Evolutionary conservation across 768 basidiomycete genomes (phyloP).

Genomic region (Tylopilus sp.): DNA sequence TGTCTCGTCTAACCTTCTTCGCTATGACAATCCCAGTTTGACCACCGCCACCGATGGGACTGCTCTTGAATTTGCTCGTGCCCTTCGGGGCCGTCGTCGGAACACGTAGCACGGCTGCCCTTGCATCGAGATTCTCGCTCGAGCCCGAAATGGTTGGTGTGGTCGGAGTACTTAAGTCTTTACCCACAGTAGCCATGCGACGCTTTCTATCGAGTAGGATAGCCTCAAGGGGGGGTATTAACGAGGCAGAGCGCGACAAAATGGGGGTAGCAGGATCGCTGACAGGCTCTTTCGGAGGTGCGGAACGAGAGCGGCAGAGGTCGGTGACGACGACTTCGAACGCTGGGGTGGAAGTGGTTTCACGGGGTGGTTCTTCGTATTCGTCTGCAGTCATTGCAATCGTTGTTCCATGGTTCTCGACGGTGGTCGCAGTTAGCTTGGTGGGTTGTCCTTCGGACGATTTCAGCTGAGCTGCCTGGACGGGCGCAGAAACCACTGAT

Average conservation of each 20-base stretch:
- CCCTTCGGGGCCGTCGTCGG: slow-evolving; percentile 38
- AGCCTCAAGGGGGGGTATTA: slow-evolving; percentile 62
- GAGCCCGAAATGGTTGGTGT: slow-evolving; percentile 4
- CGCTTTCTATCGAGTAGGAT: slow-evolving; percentile 65
- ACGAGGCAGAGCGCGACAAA: slow-evolving; percentile 39
- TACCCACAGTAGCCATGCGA: slow-evolving; percentile 36
- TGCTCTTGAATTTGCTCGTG: slow-evolving; percentile 66
- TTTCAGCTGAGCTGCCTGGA: slow-evolving; percentile 1
- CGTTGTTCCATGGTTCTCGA: background rate
- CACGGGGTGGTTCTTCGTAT: background rate
- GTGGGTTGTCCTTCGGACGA: background rate
- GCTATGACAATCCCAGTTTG: slow-evolving; percentile 45
- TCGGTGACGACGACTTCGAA: background rate
- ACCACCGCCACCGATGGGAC: slow-evolving; percentile 52
- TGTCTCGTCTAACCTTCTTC: slow-evolving; percentile 42
- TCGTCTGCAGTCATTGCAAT: background rate
- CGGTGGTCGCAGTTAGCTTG: background rate
- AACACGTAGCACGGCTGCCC: slow-evolving; percentile 9
- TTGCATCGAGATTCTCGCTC: slow-evolving; percentile 19
- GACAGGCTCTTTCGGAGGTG: slow-evolving; percentile 10
- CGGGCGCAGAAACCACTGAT: slow-evolving; percentile 4
- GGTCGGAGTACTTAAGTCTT: slow-evolving; percentile 8
- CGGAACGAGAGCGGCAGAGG: background rate
- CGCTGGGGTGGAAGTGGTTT: background rate
- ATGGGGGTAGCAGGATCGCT: slow-evolving; percentile 15